These are phyloP conservation scores for Schoenoplectus tabernaemontani DNA, from an alignment of 202 grass and related monocot genomes.

Conservation along the genomic window DNA sequence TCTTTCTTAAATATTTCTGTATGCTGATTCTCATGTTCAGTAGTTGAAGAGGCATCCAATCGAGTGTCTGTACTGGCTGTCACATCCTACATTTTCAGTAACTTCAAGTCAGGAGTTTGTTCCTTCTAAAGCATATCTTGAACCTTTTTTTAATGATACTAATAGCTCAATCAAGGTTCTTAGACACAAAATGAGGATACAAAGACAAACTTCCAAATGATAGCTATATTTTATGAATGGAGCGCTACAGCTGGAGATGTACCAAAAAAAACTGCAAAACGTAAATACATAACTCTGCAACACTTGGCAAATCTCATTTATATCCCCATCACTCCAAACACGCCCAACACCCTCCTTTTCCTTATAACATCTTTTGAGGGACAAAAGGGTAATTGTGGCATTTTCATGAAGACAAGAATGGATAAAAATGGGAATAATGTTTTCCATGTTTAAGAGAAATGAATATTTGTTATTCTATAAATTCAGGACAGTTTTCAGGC, in stretches of 20 bases:
- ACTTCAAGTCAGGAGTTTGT: slow-evolving; percentile 1
- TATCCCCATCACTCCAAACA: neutral
- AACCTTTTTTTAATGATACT: neutral
- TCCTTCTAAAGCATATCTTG: neutral
- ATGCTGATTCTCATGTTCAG: slow-evolving; percentile 35
- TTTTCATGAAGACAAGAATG: neutral
- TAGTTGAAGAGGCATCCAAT: slow-evolving; percentile 41
- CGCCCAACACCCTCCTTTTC: neutral
- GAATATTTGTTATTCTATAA: neutral
- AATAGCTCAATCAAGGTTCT: neutral
- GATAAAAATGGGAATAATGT: neutral
- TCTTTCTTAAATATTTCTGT: slow-evolving; percentile 35
- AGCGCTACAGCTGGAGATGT: neutral
- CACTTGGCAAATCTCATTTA: neutral
- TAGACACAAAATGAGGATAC: neutral
- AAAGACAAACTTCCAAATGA: neutral
- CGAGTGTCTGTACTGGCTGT: slow-evolving; percentile 22
- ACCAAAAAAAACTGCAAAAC: neutral
- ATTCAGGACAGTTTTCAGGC: neutral
- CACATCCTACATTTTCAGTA: slow-evolving; percentile 38
- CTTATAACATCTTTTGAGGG: neutral
- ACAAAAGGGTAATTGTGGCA: neutral
- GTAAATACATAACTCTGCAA: neutral
- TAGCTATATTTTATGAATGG: neutral
- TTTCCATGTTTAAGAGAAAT: neutral